Percentiles rank a stretch among this genome's conserved stretches.
phyloP scores from a whole-genome alignment of 257 asterid genomes.

The Ehretia macrophylla region DNA sequence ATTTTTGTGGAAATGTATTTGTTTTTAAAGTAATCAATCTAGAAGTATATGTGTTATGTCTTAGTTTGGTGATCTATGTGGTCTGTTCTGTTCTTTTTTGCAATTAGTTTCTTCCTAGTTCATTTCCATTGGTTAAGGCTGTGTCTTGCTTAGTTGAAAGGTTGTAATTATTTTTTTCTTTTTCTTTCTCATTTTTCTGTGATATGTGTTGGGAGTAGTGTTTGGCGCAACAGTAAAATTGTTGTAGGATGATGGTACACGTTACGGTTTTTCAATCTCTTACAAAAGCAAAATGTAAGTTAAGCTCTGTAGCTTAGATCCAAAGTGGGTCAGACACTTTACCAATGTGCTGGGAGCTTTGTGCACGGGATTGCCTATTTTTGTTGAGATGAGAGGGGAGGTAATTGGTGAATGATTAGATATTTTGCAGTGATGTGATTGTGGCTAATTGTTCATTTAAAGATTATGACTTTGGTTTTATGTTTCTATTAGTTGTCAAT shows the following conservation, averaged over 20 bases:
- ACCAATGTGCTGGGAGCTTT: too few species aligned
- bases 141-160: neutral
- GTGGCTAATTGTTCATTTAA: neutral
- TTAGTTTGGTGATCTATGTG: too few species aligned
- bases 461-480: neutral
- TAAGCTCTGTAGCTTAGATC: too few species aligned
- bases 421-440: neutral
- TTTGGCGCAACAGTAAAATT: too few species aligned
- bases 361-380: too few species aligned
- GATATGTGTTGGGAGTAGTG: too few species aligned
- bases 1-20: neutral
- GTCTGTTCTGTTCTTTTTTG: too few species aligned
- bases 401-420: neutral
- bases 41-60: neutral
- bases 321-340: too few species aligned
- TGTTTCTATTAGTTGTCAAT: conserved; percentile 1
- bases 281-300: too few species aligned
- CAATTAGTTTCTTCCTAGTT: neutral
- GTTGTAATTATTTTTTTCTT: neutral
- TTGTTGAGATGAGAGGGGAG: neutral
- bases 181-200: too few species aligned
- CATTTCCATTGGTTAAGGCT: neutral
- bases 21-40: neutral
- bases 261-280: too few species aligned
- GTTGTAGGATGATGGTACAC: too few species aligned